A percentile compares a stretch with the other conserved stretches of the same genome.
Evolutionary conservation across 257 asterid genomes (phyloP).

Genomic region (Petrea volubilis): DNA sequence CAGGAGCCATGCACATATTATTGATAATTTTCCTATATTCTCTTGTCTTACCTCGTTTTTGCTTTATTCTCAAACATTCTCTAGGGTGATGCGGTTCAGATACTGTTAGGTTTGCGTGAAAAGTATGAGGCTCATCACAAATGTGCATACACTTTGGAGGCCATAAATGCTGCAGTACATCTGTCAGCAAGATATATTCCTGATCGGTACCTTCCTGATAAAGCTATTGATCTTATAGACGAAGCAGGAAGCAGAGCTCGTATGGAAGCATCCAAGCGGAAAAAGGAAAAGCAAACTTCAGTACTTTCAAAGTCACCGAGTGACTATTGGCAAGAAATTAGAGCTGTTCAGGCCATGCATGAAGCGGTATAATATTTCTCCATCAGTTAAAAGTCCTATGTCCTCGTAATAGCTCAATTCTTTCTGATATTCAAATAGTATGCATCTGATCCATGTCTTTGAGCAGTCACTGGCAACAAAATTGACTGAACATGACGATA

Average conservation of each 20-base stretch:
- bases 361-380: constrained; percentile 50
- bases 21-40: neutral
- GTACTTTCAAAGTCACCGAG: constrained; percentile 69
- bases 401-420: neutral
- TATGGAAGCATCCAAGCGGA: constrained; percentile 74
- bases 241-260: constrained; percentile 99
- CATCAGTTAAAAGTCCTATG: neutral
- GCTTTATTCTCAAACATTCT: constrained; percentile 22
- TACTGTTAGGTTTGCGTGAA: constrained; percentile 84
- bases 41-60: neutral
- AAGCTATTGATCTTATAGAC: constrained; percentile 94
- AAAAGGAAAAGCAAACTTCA: constrained; percentile 66
- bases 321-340: constrained; percentile 93
- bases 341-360: constrained; percentile 75
- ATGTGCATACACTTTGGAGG: constrained; percentile 82
- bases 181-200: constrained; percentile 87
- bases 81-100: constrained; percentile 89
- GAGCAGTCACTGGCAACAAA: constrained; percentile 53
- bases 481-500: constrained; percentile 42
- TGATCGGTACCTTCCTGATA: constrained; percentile 95
- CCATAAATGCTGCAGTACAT: constrained; percentile 91
- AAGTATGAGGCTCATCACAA: constrained; percentile 86
- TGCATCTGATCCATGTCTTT: constrained; percentile 27
- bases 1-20: neutral
- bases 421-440: constrained; percentile 22